phyloP scores from a whole-genome alignment of 73 alveolate species.

The Symbiodinium natans region DNA sequence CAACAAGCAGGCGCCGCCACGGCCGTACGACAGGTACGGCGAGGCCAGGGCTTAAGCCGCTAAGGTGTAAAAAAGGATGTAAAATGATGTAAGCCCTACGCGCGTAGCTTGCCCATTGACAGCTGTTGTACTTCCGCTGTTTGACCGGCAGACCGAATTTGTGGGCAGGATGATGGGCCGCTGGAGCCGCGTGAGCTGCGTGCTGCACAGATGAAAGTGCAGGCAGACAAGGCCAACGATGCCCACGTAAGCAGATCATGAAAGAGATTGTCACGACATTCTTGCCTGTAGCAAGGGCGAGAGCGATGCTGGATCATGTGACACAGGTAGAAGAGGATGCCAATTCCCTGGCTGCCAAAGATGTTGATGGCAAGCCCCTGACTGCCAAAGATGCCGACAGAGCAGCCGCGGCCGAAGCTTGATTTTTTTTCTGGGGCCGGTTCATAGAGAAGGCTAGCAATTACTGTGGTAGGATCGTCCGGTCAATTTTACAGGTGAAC shows the following conservation, averaged over 20 bases:
- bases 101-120: no score
- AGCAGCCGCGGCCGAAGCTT: not conserved
- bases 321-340: not conserved
- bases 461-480: no score
- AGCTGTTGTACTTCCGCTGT: no score
- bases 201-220: not conserved
- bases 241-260: not conserved
- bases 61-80: no score
- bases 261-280: not conserved
- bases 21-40: conserved; percentile 19
- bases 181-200: conserved; percentile 9
- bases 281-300: not conserved
- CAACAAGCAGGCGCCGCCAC: not conserved
- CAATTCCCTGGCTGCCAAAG: not conserved
- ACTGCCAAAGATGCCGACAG: not conserved
- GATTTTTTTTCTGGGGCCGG: no score
- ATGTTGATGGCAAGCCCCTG: not conserved
- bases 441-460: no score
- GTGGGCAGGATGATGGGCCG: conserved; percentile 35
- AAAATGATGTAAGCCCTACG: no score
- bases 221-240: not conserved
- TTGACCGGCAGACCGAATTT: no score
- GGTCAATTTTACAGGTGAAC: no score
- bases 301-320: no score
- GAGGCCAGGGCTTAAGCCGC: no score